phyloP scores from a whole-genome alignment of 768 basidiomycete genomes.

The Kwoniella dejecticola region DNA sequence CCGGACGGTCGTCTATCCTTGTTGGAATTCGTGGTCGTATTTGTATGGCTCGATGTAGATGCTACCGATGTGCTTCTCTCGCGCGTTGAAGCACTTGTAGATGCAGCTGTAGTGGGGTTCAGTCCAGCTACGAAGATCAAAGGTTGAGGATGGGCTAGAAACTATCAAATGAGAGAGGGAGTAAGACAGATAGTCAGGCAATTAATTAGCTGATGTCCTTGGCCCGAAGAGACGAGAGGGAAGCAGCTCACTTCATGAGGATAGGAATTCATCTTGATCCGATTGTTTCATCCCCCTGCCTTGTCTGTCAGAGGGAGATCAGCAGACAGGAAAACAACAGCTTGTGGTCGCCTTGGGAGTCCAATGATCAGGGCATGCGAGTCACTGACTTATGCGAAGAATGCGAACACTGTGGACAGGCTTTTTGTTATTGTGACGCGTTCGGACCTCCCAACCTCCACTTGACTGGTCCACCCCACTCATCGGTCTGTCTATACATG shows the following conservation, averaged over 20 bases:
- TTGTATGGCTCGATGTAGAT: conserved; percentile 12
- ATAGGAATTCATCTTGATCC: conserved; percentile 82
- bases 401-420: no score
- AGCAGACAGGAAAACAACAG: background rate
- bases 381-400: no score
- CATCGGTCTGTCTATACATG: no score
- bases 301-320: background rate
- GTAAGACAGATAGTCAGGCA: no score
- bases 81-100: no score
- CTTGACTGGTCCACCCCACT: background rate
- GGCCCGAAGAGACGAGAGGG: background rate
- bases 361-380: no score
- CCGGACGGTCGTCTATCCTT: conserved; percentile 16
- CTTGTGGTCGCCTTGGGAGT: no score
- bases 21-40: no score
- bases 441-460: background rate
- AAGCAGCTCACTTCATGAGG: conserved; percentile 62
- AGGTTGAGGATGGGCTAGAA: conserved; percentile 83
- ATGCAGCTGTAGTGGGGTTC: no score
- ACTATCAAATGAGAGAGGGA: conserved; percentile 59
- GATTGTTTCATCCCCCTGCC: background rate
- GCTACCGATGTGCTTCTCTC: conserved; percentile 19
- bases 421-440: background rate
- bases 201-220: no score
- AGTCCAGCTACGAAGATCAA: conserved; percentile 82